phyloP scores from a whole-genome alignment of 805 yeast species.

The Lipomyces yamanashiensis region DNA sequence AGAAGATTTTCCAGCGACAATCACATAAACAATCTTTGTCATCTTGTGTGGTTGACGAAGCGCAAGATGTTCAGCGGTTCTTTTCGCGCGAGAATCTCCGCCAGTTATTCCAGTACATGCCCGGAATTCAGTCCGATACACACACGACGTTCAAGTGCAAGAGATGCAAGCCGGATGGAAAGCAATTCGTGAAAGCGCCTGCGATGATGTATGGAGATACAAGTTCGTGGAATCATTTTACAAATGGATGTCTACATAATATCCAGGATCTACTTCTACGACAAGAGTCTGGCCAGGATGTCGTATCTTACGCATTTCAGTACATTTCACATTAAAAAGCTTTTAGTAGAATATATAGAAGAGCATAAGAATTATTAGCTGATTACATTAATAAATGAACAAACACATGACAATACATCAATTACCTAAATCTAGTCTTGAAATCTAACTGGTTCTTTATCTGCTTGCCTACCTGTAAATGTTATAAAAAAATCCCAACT shows the following conservation, averaged over 20 bases:
- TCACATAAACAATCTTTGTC: conserved; percentile 90
- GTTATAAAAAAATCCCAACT: not conserved
- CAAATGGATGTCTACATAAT: conserved; percentile 59
- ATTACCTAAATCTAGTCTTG: too few species aligned
- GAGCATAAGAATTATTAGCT: too few species aligned
- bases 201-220: conserved; percentile 98
- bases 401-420: too few species aligned
- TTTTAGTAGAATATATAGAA: not conserved
- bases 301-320: conserved; percentile 87
- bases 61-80: conserved; percentile 89
- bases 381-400: too few species aligned
- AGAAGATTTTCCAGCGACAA: conserved; percentile 93
- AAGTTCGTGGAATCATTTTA: conserved; percentile 94
- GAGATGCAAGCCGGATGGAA: conserved; percentile 64
- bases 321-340: conserved; percentile 73
- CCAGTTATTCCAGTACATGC: conserved; percentile 73
- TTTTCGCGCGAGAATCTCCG: conserved; percentile 82
- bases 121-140: conserved; percentile 78
- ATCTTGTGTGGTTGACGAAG: conserved; percentile 96
- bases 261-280: conserved; percentile 79
- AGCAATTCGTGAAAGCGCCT: conserved; percentile 66
- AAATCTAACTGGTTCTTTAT: too few species aligned
- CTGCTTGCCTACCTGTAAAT: too few species aligned
- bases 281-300: conserved; percentile 70
- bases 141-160: conserved; percentile 90